Evolutionary conservation across 768 basidiomycete species (phyloP), one percentile per base, ranked within the genome.

Genomic region (Cystofilobasidium bisporidii): DNA sequence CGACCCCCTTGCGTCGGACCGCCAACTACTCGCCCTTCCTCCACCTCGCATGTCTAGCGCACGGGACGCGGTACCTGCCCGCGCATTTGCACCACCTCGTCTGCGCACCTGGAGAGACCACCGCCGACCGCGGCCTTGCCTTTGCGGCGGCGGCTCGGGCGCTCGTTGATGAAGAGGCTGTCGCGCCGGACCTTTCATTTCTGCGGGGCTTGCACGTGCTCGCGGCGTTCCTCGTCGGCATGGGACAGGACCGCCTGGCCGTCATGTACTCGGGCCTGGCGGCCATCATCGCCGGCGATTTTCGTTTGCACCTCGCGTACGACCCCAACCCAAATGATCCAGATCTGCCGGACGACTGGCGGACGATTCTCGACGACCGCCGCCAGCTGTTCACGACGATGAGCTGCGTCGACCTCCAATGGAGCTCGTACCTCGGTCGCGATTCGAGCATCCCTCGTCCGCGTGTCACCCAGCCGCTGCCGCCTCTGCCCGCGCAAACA

Each of bases 191-290:
- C 33, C 56, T 57, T 3, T 9, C 56, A 28, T 22, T 28, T 28
- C 20, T 57, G 22, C 26, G 56, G 6, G 56, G 56, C 17, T 11
- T 57, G 17, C 26, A 18, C 14, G 20, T 57, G 26, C 56, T 57
- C 33, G 11, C 56, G 33, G 28, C 15, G 56, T 57, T n/a, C 33
- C 8, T 6, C 17, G 56, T 57, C 28, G 56, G 56, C 18, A 57
- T 57, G 56, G 33, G 56, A 8, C 56, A 57, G 28, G 56, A 57
- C 20, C 56, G 56, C 20, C 33, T 57, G 56, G 56, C 56, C 33
- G 56, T 57, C 26, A 57, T 57, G 56, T 57, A 57, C 28, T 4
- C 20, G 28, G 56, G 56, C 20, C 26, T 57, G 4, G 56, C 56
- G 6, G 33, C 17, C 22, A 24, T 28, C 17, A 36, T 57, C 6